Evolutionary conservation across 1,139 yeast species (phyloP).

Genomic region (Debaryomyces psychrophilus): DNA sequence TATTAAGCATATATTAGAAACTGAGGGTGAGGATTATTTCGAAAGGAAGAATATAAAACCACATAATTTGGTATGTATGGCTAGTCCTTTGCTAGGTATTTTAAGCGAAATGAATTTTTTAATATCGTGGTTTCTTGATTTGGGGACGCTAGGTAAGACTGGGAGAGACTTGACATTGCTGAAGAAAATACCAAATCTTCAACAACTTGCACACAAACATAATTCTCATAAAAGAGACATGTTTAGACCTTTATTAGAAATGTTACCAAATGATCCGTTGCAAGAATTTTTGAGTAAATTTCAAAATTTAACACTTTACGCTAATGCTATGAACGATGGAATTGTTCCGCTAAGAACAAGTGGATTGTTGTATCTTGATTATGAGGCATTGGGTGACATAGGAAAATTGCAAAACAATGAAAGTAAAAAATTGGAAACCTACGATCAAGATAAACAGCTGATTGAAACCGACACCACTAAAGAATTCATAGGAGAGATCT

Average conservation of each 20-base stretch:
- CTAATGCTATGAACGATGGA: constrained; percentile 87
- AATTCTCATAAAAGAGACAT: constrained; percentile 20
- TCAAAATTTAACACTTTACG: constrained; percentile 70
- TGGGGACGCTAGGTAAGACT: constrained; percentile 89
- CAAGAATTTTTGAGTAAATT: constrained; percentile 66
- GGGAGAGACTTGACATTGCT: constrained; percentile 85
- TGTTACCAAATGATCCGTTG: constrained; percentile 79
- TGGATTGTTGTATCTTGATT: constrained; percentile 53
- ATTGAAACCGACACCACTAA: constrained; percentile 16
- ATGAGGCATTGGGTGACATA: constrained; percentile 45
- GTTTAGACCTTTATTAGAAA: constrained; percentile 65
- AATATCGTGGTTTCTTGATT: constrained; percentile 77
- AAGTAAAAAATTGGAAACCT: constrained; percentile 10
- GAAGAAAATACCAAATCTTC: constrained; percentile 27
- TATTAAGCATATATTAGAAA: constrained; percentile 67
- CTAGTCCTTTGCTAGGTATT: constrained; percentile 86
- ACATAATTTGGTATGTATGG: constrained; percentile 75
- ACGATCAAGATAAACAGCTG: constrained; percentile 12
- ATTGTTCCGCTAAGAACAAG: constrained; percentile 81
- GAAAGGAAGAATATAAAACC: constrained; percentile 54
- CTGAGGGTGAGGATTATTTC: constrained; percentile 60
- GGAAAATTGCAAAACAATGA: constrained; percentile 26
- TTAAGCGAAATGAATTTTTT: constrained; percentile 83
- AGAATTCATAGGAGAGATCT: constrained; percentile 13
- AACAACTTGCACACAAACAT: constrained; percentile 11